A percentile compares a stretch with the other conserved stretches of the same genome.
Evolutionary conservation across 1,284 basidiomycete genomes (phyloP).

Genomic region (Stygiomarasmius scandens): DNA sequence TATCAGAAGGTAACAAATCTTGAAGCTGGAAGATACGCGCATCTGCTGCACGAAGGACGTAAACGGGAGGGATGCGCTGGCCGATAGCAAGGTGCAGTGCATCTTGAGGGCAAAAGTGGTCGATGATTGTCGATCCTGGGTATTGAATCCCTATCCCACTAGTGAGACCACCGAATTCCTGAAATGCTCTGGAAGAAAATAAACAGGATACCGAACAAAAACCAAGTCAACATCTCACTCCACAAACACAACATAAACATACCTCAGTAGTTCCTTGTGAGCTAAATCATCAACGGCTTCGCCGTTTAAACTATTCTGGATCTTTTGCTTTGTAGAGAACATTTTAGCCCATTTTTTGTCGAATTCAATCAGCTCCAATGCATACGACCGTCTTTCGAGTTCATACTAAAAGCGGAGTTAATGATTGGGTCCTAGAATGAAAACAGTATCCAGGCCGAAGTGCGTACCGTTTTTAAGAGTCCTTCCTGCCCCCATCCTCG

Average conservation of each 20-base stretch:
- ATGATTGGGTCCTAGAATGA: neutral
- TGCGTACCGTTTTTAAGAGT: conserved; percentile 70
- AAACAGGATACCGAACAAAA: no score
- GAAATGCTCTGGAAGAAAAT: conserved; percentile 50
- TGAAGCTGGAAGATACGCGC: conserved; percentile 67
- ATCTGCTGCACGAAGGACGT: conserved; percentile 67
- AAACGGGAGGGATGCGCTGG: conserved; percentile 60
- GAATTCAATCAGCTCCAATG: conserved; percentile 80
- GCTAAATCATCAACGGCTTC: conserved; percentile 73
- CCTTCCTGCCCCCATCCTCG: conserved; percentile 68
- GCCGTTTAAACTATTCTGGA: no score
- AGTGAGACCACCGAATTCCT: conserved; percentile 59
- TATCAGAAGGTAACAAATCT: conserved; percentile 67
- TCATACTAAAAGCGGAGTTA: conserved; percentile 73
- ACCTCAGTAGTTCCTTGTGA: conserved; percentile 68
- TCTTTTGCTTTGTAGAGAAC: conserved; percentile 80
- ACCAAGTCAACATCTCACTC: no score
- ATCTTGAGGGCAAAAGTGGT: conserved; percentile 45
- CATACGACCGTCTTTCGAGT: conserved; percentile 71
- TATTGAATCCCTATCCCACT: conserved; percentile 73
- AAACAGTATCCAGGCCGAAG: neutral
- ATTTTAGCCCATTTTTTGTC: conserved; percentile 76
- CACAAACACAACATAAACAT: no score
- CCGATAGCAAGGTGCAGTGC: conserved; percentile 57
- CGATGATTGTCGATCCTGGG: conserved; percentile 53